These are phyloP conservation scores for Cucumis sativus DNA, from an alignment of 306 rosid species.

Conservation along the genomic window Cucumber_9930_V3 NC_026657.2:39087501-39088000, in stretches of 20 bases:
- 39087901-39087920: background rate
- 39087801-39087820: background rate
- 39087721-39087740: conserved; percentile 17
- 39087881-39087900: background rate
- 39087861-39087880: conserved; percentile 1
- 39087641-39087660: conserved; percentile 8
- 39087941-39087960: background rate
- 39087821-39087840: background rate
- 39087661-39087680: background rate
- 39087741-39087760: background rate
- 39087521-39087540: conserved; percentile 19
- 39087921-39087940: background rate
- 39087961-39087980: background rate
- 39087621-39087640: conserved; percentile 7
- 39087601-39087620: conserved; percentile 16
- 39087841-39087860: background rate
- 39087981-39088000: background rate
- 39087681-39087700: background rate
- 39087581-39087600: conserved; percentile 20
- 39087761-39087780: background rate
- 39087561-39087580: conserved; percentile 23
- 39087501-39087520: conserved; percentile 13
- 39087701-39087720: conserved; percentile 9
- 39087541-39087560: conserved; percentile 9
- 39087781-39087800: background rate